These are phyloP conservation scores for Trichoderma virens DNA, from an alignment of 495 filamentous ascomycete species.

Conservation along the genomic window DNA sequence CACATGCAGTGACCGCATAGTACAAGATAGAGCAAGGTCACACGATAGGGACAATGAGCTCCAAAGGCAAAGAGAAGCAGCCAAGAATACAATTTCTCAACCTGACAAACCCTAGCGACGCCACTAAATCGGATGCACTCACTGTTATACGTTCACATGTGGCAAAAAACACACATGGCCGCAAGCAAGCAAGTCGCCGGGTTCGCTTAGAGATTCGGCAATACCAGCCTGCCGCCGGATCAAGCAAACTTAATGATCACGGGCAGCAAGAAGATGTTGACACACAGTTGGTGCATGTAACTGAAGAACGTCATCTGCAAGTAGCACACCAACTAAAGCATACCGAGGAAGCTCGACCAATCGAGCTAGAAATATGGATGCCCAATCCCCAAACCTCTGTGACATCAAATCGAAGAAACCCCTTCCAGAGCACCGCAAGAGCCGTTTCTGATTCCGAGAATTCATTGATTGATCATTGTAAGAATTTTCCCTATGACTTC, in stretches of 20 bases:
- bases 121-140: neutral
- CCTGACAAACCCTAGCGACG: neutral
- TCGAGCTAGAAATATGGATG: neutral
- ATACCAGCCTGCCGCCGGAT: neutral
- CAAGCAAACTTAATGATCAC: neutral
- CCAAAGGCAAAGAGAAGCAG: neutral
- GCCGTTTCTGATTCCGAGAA: neutral
- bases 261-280: neutral
- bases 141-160: neutral
- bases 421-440: neutral
- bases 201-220: neutral
- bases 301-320: neutral
- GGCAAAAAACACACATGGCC: neutral
- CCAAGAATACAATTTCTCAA: neutral
- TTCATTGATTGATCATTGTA: neutral
- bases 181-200: neutral
- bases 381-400: neutral
- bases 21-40: neutral
- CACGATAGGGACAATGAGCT: neutral
- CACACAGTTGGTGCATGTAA: neutral
- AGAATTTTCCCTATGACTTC: neutral
- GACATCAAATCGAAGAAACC: neutral
- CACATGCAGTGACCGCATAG: neutral
- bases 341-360: neutral
- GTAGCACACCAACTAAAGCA: neutral